Percentiles rank a stretch among this genome's conserved stretches.
These are phyloP conservation scores for Wallacemonas sp. DNA, from an alignment of 208 protist species.

Conservation along the genomic window DNA sequence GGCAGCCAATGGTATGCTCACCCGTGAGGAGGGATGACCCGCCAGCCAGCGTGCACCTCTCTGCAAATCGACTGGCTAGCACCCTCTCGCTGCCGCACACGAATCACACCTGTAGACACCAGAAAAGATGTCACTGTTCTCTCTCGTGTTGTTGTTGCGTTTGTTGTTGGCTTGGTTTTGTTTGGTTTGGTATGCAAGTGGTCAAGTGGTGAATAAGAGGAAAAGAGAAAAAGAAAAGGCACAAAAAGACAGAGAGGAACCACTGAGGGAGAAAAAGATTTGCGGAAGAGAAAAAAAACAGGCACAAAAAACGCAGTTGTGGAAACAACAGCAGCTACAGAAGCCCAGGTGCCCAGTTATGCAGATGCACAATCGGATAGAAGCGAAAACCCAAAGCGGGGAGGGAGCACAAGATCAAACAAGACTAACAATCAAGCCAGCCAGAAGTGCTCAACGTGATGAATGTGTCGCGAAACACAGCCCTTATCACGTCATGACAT, in stretches of 20 bases:
- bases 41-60: no score
- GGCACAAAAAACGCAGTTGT: background rate
- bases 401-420: background rate
- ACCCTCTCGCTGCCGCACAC: no score
- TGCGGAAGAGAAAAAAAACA: background rate
- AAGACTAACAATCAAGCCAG: background rate
- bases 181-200: no score
- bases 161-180: no score
- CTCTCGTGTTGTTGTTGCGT: no score
- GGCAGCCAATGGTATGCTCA: no score
- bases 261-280: background rate
- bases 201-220: background rate
- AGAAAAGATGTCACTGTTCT: no score
- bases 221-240: conserved; percentile 18
- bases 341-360: background rate
- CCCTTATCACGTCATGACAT: no score
- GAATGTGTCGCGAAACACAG: background rate
- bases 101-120: no score
- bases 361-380: background rate
- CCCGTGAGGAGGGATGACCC: no score
- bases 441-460: background rate
- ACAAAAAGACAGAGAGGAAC: conserved; percentile 8
- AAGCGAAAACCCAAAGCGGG: background rate
- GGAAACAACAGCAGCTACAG: background rate
- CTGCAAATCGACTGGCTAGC: no score